phyloP scores from a whole-genome alignment of 768 basidiomycete genomes.

The Boletus rubroflammeus region DNA sequence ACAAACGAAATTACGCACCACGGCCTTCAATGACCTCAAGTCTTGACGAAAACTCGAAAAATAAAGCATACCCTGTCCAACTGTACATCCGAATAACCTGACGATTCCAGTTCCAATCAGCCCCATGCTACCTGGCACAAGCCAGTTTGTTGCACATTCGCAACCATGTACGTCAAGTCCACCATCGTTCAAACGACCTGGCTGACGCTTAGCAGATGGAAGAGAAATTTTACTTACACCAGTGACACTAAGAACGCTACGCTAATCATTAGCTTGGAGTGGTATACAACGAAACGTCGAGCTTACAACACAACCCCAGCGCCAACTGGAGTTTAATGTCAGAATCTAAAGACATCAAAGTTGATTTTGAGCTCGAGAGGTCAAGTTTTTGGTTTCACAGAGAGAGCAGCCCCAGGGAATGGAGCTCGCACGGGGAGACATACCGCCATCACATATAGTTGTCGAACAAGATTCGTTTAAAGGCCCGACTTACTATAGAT shows the following conservation, averaged over 20 bases:
- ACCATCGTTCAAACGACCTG: not conserved
- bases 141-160: not conserved
- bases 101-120: not conserved
- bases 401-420: not conserved
- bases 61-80: slow-evolving; percentile 10
- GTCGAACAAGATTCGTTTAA: not conserved
- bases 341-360: not conserved
- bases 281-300: not conserved
- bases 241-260: slow-evolving; percentile 1
- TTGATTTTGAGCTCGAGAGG: not conserved
- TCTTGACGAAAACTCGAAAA: slow-evolving; percentile 9
- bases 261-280: not conserved
- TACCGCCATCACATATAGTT: not conserved
- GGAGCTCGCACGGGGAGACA: not conserved
- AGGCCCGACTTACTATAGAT: not conserved
- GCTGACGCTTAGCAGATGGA: not conserved
- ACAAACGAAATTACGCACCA: not conserved
- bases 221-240: not conserved
- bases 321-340: not conserved
- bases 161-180: not conserved
- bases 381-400: too few relatives aligned
- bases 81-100: slow-evolving; percentile 11
- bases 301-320: slow-evolving; percentile 1
- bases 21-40: not conserved
- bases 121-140: not conserved